Percentiles rank a stretch among this genome's conserved stretches.
phyloP scores from a whole-genome alignment of 1,284 basidiomycete species.

The Amylostereum areolatum region DNA sequence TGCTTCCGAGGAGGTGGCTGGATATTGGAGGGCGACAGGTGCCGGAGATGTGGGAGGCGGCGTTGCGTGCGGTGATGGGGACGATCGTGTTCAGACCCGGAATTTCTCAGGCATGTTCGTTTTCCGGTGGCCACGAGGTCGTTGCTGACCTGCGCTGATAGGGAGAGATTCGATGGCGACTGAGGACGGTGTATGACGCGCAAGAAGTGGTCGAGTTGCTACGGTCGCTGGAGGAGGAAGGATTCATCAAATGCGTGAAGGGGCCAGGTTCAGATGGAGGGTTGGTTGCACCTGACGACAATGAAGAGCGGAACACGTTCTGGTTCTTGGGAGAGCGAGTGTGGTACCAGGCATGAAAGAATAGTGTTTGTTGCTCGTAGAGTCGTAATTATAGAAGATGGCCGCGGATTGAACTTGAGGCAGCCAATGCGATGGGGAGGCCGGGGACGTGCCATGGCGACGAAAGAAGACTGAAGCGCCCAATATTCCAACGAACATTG shows the following conservation, averaged over 20 bases:
- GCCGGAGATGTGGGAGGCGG: constrained; percentile 62
- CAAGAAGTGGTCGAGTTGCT: constrained; percentile 69
- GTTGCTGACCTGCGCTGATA: constrained; percentile 21
- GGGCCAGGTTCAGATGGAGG: constrained; percentile 10
- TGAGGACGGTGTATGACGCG: constrained; percentile 66
- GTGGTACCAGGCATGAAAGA: constrained; percentile 45
- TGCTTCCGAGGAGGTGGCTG: constrained; percentile 72
- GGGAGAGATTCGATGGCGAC: constrained; percentile 62
- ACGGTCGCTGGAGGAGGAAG: constrained; percentile 44
- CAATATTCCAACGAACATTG: no score
- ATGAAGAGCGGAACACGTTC: constrained; percentile 41
- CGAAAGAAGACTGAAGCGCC: no score
- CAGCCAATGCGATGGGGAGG: no score
- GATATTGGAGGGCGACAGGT: constrained; percentile 63
- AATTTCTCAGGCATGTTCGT: constrained; percentile 56
- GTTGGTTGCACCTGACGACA: constrained; percentile 33
- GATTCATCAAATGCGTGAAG: constrained; percentile 34
- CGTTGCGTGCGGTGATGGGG: constrained; percentile 60
- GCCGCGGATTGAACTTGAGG: no score
- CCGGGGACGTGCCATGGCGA: no score
- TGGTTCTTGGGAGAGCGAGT: constrained; percentile 39
- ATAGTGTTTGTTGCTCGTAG: background rate
- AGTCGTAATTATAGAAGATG: background rate
- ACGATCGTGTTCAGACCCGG: constrained; percentile 67
- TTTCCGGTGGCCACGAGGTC: background rate